Conservation (phyloP, 352 stramenopile species). For the Phytopythium chamaehyphon region DNA sequence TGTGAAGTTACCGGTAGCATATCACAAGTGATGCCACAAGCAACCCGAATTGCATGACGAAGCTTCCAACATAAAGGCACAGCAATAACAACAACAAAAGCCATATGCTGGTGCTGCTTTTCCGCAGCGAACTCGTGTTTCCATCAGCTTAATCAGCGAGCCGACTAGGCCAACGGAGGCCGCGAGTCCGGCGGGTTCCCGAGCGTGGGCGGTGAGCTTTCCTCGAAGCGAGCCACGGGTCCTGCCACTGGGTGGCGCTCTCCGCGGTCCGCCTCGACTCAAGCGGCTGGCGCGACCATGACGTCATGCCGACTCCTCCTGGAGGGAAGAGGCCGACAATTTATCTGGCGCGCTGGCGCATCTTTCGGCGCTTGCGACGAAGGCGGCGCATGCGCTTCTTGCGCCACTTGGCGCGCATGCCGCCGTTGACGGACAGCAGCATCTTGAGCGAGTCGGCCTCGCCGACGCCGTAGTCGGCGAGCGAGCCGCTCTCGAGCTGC, state of each 20-base stretch:
- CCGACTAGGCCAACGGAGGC: too few species aligned
- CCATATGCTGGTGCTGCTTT: too few species aligned
- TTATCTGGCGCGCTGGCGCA: slow-evolving; percentile 99
- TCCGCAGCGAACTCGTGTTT: too few species aligned
- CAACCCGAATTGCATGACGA: too few species aligned
- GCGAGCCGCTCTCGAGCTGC: slow-evolving; percentile 73
- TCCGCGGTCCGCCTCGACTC: background rate
- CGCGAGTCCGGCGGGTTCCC: too few species aligned
- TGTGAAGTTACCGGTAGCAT: too few species aligned
- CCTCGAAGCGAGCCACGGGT: background rate
- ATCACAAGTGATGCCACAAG: too few species aligned
- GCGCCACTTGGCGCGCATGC: slow-evolving; percentile 96
- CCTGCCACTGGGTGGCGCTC: background rate
- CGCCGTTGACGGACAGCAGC: slow-evolving; percentile 88
- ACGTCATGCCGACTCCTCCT: slow-evolving; percentile 3
- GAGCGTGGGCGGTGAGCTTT: background rate
- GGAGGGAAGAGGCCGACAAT: slow-evolving; percentile 10
- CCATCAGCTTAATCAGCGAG: too few species aligned
- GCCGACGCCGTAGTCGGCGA: slow-evolving; percentile 90
- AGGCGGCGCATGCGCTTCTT: slow-evolving; percentile 99
- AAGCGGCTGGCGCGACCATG: slow-evolving; percentile 4
- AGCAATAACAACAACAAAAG: too few species aligned
- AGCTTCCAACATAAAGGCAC: too few species aligned
- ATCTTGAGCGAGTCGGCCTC: slow-evolving; percentile 93
- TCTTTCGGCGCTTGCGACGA: slow-evolving; percentile 98